phyloP scores from a whole-genome alignment of 768 basidiomycete species.

The Coprinopsis strossmayeri region DNA sequence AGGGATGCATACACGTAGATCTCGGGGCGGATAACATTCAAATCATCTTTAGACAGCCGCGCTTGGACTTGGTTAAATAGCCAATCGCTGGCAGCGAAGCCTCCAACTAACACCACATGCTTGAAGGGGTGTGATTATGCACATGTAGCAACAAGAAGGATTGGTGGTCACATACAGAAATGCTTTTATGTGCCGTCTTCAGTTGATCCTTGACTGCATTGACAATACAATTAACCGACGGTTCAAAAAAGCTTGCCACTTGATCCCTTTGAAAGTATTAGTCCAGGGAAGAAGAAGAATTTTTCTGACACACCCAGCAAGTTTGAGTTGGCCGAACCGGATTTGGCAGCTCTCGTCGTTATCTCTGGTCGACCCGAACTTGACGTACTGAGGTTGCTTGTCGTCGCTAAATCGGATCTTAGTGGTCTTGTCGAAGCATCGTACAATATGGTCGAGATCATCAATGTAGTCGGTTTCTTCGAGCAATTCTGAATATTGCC shows the following conservation, averaged over 20 bases:
- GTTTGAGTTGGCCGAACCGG: slow-evolving; percentile 34
- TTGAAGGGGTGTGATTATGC: slow-evolving; percentile 9
- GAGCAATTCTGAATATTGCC: slow-evolving; percentile 25
- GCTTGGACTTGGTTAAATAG: slow-evolving; percentile 36
- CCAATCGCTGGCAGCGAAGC: slow-evolving; percentile 53
- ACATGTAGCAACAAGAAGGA: not conserved
- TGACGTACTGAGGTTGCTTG: slow-evolving; percentile 34
- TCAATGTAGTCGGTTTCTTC: slow-evolving; percentile 31
- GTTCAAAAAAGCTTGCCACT: slow-evolving; percentile 10
- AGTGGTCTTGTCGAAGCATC: slow-evolving; percentile 39
- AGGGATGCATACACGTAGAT: slow-evolving; percentile 21
- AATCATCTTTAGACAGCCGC: slow-evolving; percentile 27
- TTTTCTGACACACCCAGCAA: slow-evolving; percentile 19
- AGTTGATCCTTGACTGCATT: slow-evolving; percentile 5
- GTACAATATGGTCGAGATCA: slow-evolving; percentile 34
- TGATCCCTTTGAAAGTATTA: not conserved
- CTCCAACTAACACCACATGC: slow-evolving; percentile 47
- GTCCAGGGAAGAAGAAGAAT: slow-evolving; percentile 2
- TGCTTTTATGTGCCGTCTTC: slow-evolving; percentile 1
- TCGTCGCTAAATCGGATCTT: slow-evolving; percentile 34
- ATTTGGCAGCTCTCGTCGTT: slow-evolving; percentile 32
- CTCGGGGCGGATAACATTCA: slow-evolving; percentile 44
- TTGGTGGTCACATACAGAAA: slow-evolving; percentile 2
- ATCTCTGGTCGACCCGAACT: slow-evolving; percentile 37
- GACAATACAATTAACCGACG: slow-evolving; percentile 11